Evolutionary conservation across 192 early-diverging fungal species (phyloP).

Genomic region (Allomyces macrogynus): DNA sequence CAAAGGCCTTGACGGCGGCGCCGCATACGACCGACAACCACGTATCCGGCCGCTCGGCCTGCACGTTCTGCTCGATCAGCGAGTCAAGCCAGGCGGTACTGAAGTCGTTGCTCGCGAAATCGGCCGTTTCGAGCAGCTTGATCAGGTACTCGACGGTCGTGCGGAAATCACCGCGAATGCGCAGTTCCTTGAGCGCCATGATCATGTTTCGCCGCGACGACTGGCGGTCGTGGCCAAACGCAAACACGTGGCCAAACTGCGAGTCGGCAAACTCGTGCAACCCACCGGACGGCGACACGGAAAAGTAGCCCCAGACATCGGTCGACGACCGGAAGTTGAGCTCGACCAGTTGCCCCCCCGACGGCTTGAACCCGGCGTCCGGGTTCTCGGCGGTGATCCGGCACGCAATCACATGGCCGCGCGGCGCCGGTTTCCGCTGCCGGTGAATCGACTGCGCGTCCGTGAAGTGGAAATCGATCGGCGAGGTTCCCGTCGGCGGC

Average conservation of each 20-base stretch:
- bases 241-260: conserved; percentile 97
- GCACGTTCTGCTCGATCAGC: conserved; percentile 67
- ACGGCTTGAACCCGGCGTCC: conserved; percentile 98
- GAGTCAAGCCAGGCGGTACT: conserved; percentile 92
- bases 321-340: conserved; percentile 89
- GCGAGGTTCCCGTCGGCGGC: conserved; percentile 59
- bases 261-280: conserved; percentile 99
- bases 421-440: conserved; percentile 78
- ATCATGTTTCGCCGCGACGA: conserved; percentile 90
- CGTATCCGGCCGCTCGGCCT: conserved; percentile 73
- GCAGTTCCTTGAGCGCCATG: conserved; percentile 90
- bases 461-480: conserved; percentile 86
- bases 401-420: conserved; percentile 94
- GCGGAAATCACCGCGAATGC: conserved; percentile 94
- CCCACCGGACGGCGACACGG: conserved; percentile 78
- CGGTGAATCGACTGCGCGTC: conserved; percentile 52
- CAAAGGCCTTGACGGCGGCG: conserved; percentile 69
- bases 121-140: conserved; percentile 71
- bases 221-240: conserved; percentile 85
- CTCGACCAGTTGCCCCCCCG: conserved; percentile 84
- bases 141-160: conserved; percentile 96
- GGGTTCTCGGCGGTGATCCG: conserved; percentile 99
- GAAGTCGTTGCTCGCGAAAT: conserved; percentile 72
- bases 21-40: conserved; percentile 82
- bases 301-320: conserved; percentile 99